phyloP scores from a whole-genome alignment of 371 early-diverging fungal genomes.

The Enteropsectra breve region DNA sequence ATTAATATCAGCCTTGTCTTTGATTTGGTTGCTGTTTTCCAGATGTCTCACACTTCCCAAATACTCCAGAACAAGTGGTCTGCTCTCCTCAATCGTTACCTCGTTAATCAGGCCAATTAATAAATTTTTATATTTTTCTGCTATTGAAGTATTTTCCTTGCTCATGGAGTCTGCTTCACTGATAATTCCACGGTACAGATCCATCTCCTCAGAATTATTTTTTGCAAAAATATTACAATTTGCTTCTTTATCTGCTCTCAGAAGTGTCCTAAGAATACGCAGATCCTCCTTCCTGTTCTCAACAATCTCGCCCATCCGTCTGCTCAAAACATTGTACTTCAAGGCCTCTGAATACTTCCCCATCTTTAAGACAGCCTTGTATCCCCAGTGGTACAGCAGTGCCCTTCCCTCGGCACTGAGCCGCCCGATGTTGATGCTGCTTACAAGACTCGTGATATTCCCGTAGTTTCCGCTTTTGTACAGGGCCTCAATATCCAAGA shows the following conservation, averaged over 20 bases:
- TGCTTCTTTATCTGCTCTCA: neutral
- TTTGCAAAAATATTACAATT: neutral
- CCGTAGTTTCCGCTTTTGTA: constrained; percentile 10
- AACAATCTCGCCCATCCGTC: neutral
- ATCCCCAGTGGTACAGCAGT: constrained; percentile 14
- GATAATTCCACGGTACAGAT: too few relatives aligned
- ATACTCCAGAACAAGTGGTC: too few relatives aligned
- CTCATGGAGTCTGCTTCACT: neutral
- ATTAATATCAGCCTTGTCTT: too few relatives aligned
- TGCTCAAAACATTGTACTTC: constrained; percentile 4
- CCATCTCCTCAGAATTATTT: neutral
- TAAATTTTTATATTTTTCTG: neutral
- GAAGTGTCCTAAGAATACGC: neutral
- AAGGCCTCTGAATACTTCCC: constrained; percentile 5
- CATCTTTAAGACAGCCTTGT: constrained; percentile 4
- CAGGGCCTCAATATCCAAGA: constrained; percentile 19
- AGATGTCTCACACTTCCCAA: too few relatives aligned
- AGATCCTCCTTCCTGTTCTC: constrained; percentile 26
- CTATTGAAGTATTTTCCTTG: neutral
- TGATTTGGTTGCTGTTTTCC: too few relatives aligned
- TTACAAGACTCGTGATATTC: constrained; percentile 3
- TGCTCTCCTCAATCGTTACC: constrained; percentile 6
- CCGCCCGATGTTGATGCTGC: constrained; percentile 8
- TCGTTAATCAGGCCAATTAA: constrained; percentile 7
- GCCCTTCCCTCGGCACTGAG: constrained; percentile 18